These are phyloP conservation scores for Ramaria rubella DNA, from an alignment of 768 basidiomycete species.

Conservation along the genomic window DNA sequence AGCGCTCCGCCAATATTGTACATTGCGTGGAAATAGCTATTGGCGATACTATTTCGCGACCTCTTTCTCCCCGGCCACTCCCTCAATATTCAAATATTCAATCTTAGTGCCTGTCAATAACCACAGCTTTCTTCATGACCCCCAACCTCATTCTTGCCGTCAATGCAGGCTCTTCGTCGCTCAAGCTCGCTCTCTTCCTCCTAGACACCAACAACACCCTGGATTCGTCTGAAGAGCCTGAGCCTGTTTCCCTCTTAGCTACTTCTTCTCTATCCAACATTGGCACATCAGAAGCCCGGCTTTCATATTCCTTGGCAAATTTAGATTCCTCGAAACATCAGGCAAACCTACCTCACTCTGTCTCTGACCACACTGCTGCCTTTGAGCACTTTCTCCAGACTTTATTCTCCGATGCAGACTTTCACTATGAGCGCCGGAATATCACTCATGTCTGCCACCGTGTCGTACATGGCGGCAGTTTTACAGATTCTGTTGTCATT, in stretches of 20 bases:
- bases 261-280: slow-evolving; percentile 53
- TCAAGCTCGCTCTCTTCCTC: slow-evolving; percentile 70
- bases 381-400: slow-evolving; percentile 53
- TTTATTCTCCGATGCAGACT: slow-evolving; percentile 22
- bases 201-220: too few relatives aligned
- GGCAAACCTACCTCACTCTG: slow-evolving; percentile 26
- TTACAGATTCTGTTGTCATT: slow-evolving; percentile 62
- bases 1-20: too few relatives aligned
- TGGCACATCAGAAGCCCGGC: slow-evolving; percentile 41
- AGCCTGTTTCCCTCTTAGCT: slow-evolving; percentile 39
- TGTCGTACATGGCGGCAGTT: slow-evolving; percentile 85
- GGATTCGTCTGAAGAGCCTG: slow-evolving; percentile 20
- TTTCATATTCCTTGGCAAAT: slow-evolving; percentile 34
- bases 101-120: too few relatives aligned
- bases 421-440: slow-evolving; percentile 20
- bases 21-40: too few relatives aligned
- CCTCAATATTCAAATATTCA: too few relatives aligned
- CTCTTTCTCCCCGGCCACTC: too few relatives aligned
- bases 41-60: too few relatives aligned
- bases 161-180: slow-evolving; percentile 80
- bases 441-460: slow-evolving; percentile 63
- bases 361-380: slow-evolving; percentile 55
- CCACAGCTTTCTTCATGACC: slow-evolving; percentile 3
- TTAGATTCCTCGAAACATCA: slow-evolving; percentile 5
- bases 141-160: slow-evolving; percentile 53